A percentile compares a stretch with the other conserved stretches of the same genome.
phyloP scores from a whole-genome alignment of 1,284 basidiomycete genomes.

The Papiliotrema terrestris region DNA sequence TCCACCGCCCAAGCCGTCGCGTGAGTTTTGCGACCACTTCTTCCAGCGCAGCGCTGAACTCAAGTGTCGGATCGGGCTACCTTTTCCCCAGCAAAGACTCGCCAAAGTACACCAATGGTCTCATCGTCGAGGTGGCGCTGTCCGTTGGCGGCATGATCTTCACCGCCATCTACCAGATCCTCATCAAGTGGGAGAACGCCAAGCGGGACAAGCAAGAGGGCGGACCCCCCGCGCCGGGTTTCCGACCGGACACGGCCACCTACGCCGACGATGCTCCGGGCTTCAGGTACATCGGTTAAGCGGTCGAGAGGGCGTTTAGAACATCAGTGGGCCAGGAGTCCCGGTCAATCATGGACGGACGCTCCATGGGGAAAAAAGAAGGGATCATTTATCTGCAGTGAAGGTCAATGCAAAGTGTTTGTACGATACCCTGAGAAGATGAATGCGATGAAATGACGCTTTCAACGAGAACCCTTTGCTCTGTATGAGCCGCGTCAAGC shows the following conservation, averaged over 20 bases:
- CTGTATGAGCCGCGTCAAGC: too few relatives aligned
- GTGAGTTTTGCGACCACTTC: neutral
- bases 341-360: too few relatives aligned
- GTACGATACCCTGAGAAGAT: too few relatives aligned
- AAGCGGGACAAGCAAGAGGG: conserved; percentile 5
- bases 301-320: too few relatives aligned
- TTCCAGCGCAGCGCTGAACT: too few relatives aligned
- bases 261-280: conserved; percentile 9
- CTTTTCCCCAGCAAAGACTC: conserved; percentile 18
- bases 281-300: conserved; percentile 6
- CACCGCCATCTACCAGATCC: conserved; percentile 5
- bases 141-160: conserved; percentile 7
- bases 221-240: conserved; percentile 6
- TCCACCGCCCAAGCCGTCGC: conserved; percentile 9
- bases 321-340: too few relatives aligned
- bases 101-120: conserved; percentile 19
- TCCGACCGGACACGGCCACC: conserved; percentile 6
- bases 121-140: conserved; percentile 12
- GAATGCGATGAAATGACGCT: too few relatives aligned
- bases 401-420: too few relatives aligned
- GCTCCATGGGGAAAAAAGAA: too few relatives aligned
- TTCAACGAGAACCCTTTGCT: too few relatives aligned
- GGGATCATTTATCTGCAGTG: too few relatives aligned
- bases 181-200: conserved; percentile 6
- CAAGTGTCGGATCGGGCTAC: conserved; percentile 16